Percentiles rank a stretch among this genome's conserved stretches.
phyloP scores from a whole-genome alignment of 495 filamentous ascomycete species.

The Immersiella caudata region DNA sequence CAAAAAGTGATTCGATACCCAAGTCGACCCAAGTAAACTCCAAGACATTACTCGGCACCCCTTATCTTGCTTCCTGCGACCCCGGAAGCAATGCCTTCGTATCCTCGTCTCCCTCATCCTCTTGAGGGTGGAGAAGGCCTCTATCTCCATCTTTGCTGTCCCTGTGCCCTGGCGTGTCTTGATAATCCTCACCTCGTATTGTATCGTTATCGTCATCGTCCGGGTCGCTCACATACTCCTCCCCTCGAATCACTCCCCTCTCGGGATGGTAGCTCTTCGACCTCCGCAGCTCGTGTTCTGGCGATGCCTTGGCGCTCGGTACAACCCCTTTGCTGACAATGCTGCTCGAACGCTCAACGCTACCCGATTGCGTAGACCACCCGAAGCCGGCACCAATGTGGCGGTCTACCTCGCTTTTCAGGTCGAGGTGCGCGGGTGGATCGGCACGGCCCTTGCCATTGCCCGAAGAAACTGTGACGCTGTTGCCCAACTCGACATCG shows the following conservation, averaged over 20 bases:
- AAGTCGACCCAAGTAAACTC: neutral
- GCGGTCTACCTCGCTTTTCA: conserved; percentile 39
- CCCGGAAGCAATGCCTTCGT: conserved; percentile 24
- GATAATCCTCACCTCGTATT: conserved; percentile 21
- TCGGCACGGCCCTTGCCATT: conserved; percentile 11
- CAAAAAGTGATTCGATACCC: neutral
- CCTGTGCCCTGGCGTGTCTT: conserved; percentile 11
- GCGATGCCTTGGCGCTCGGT: conserved; percentile 20
- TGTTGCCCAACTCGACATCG: conserved; percentile 29
- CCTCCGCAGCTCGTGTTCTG: conserved; percentile 14
- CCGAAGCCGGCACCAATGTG: conserved; percentile 46
- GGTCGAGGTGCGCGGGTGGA: neutral
- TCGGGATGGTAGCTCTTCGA: conserved; percentile 33
- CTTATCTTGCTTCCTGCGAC: neutral
- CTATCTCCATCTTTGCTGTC: conserved; percentile 12
- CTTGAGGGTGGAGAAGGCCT: conserved; percentile 21
- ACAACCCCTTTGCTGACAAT: conserved; percentile 33
- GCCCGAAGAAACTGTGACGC: conserved; percentile 25
- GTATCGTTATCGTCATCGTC: conserved; percentile 19
- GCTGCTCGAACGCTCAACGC: conserved; percentile 5
- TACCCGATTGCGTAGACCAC: conserved; percentile 28
- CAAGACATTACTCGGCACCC: conserved; percentile 1
- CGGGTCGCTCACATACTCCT: neutral
- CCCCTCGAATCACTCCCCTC: conserved; percentile 20
- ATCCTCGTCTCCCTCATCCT: conserved; percentile 24